A percentile compares a stretch with the other conserved stretches of the same genome.
Evolutionary conservation across 768 basidiomycete genomes (phyloP).

Genomic region (Panus rudis): DNA sequence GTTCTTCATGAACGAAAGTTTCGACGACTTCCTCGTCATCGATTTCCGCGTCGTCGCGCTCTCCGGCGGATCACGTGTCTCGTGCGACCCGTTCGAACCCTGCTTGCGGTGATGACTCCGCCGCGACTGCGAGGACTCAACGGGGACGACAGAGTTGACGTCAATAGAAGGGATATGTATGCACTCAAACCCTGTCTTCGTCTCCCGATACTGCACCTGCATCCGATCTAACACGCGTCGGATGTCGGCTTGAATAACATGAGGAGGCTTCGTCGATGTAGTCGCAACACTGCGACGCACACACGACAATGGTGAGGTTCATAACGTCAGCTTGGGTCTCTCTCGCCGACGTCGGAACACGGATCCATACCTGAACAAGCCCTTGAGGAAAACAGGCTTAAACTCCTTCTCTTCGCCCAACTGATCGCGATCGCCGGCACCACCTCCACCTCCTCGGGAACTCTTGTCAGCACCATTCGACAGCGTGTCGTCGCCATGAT

Average conservation of each 20-base stretch:
- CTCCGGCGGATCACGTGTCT: no score
- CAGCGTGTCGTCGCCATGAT: slow-evolving; percentile 29
- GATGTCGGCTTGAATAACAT: slow-evolving; percentile 78
- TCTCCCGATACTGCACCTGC: slow-evolving; percentile 92
- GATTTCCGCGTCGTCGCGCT: slow-evolving; percentile 42
- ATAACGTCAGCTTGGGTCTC: slow-evolving; percentile 3
- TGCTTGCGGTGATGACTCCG: slow-evolving; percentile 34
- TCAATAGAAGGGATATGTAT: slow-evolving; percentile 94
- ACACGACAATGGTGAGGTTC: not conserved
- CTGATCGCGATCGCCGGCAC: slow-evolving; percentile 36
- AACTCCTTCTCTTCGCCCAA: slow-evolving; percentile 68
- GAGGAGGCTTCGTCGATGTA: slow-evolving; percentile 84
- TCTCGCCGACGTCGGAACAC: slow-evolving; percentile 2
- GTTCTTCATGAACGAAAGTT: slow-evolving; percentile 61
- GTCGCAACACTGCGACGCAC: slow-evolving; percentile 69
- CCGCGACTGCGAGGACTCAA: slow-evolving; percentile 24
- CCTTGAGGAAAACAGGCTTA: slow-evolving; percentile 94
- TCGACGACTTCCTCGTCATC: slow-evolving; percentile 68
- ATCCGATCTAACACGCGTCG: slow-evolving; percentile 84
- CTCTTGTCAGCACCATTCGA: slow-evolving; percentile 28
- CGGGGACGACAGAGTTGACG: slow-evolving; percentile 59
- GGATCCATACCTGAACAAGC: slow-evolving; percentile 74
- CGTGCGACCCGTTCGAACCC: slow-evolving; percentile 44
- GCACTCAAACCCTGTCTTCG: slow-evolving; percentile 90
- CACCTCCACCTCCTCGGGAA: no score